phyloP scores from a whole-genome alignment of 1,284 basidiomycete genomes.

The Taiwanofungus camphoratus region DNA sequence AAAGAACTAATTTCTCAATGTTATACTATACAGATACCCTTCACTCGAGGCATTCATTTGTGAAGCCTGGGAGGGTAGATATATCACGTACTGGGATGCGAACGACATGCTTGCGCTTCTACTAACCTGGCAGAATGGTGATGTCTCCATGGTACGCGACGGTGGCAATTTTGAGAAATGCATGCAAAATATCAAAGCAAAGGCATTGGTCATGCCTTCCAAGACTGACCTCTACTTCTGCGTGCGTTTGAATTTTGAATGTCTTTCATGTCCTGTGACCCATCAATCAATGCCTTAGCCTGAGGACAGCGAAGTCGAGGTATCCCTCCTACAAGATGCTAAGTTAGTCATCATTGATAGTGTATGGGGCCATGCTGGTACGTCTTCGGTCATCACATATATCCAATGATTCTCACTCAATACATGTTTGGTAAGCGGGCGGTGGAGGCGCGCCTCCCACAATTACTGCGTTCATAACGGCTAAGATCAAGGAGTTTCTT shows the following conservation, averaged over 20 bases:
- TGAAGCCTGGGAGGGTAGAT: slow-evolving; percentile 41
- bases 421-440: slow-evolving; percentile 4
- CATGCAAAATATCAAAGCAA: slow-evolving; percentile 35
- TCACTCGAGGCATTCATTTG: slow-evolving; percentile 27
- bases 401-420: not conserved
- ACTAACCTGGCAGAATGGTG: slow-evolving; percentile 53
- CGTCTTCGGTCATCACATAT: slow-evolving; percentile 1
- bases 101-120: slow-evolving; percentile 49
- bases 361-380: slow-evolving; percentile 18
- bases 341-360: slow-evolving; percentile 15
- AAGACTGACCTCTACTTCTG: slow-evolving; percentile 43
- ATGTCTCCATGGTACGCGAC: slow-evolving; percentile 42
- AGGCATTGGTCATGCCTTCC: slow-evolving; percentile 15
- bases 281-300: slow-evolving; percentile 6
- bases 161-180: slow-evolving; percentile 37
- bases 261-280: too few relatives aligned
- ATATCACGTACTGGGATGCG: slow-evolving; percentile 46
- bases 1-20: not conserved
- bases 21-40: slow-evolving; percentile 21
- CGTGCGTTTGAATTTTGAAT: slow-evolving; percentile 32
- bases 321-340: slow-evolving; percentile 11
- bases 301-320: slow-evolving; percentile 16
- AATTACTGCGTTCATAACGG: slow-evolving; percentile 16
- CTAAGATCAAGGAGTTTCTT: slow-evolving; percentile 14
- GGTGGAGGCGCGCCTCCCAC: slow-evolving; percentile 16